Evolutionary conservation across 108 stramenopile genomes (phyloP).

Genomic region (Cyclotella cryptica): DNA sequence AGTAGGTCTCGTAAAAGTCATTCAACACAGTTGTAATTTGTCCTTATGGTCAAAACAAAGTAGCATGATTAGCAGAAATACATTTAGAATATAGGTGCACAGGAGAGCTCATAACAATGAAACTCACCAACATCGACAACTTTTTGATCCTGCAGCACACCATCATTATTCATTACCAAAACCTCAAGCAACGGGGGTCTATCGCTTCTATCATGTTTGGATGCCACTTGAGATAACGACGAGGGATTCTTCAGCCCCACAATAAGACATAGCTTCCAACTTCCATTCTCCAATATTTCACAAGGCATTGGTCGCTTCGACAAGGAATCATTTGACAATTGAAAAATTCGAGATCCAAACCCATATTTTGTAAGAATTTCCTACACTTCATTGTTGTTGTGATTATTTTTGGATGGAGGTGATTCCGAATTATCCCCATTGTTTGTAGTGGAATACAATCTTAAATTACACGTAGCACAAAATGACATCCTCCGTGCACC

Average conservation of each 20-base stretch:
- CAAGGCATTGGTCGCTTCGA: conserved; percentile 28
- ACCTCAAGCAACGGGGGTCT: conserved; percentile 41
- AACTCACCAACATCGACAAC: conserved; percentile 44
- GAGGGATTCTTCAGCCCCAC: conserved; percentile 24
- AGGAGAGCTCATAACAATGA: neutral
- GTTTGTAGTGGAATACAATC: neutral
- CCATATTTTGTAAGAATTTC: conserved; percentile 26
- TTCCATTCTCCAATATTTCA: conserved; percentile 47
- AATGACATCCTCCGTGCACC: too few relatives aligned
- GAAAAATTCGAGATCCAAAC: conserved; percentile 30
- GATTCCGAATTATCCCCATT: neutral
- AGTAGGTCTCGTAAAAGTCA: conserved; percentile 10
- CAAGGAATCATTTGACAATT: conserved; percentile 7
- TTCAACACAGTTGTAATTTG: conserved; percentile 80
- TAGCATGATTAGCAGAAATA: conserved; percentile 14
- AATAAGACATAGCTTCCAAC: conserved; percentile 50
- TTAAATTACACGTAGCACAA: too few relatives aligned
- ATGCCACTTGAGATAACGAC: neutral
- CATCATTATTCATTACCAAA: conserved; percentile 25
- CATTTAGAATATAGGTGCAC: neutral
- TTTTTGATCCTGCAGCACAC: conserved; percentile 21
- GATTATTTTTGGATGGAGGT: neutral
- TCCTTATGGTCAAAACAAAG: conserved; percentile 32
- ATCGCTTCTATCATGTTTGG: neutral
- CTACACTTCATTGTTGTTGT: neutral